phyloP scores from a whole-genome alignment of 805 yeast genomes.

The Wickerhamiella siamensis region DNA sequence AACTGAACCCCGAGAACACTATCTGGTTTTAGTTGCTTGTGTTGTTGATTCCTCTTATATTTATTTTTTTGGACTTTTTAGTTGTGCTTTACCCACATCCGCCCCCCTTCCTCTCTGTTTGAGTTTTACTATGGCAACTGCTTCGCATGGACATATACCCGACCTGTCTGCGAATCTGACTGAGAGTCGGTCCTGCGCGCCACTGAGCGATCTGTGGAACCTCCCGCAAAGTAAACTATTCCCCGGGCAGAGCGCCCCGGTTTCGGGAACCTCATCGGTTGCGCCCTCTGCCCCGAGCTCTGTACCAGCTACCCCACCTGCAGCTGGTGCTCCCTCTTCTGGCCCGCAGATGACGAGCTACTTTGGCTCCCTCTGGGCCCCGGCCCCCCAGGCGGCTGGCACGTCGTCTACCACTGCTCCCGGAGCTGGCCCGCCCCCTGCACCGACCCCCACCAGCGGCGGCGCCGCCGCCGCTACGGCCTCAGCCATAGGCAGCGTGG shows the following conservation, averaged over 20 bases:
- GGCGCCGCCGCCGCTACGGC: not conserved
- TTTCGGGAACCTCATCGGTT: conserved; percentile 1
- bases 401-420: conserved; percentile 8
- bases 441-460: conserved; percentile 1
- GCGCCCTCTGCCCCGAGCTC: conserved; percentile 5
- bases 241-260: conserved; percentile 4
- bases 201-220: conserved; percentile 20
- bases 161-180: conserved; percentile 18
- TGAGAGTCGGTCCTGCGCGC: conserved; percentile 16
- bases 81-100: not conserved
- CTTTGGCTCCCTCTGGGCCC: conserved; percentile 3
- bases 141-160: conserved; percentile 19
- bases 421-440: conserved; percentile 5
- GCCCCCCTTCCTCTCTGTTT: not conserved
- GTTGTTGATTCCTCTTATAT: not conserved
- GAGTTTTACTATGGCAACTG: conserved; percentile 16
- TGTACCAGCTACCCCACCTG: conserved; percentile 4
- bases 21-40: not conserved
- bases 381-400: conserved; percentile 4
- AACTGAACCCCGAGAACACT: not conserved
- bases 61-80: not conserved
- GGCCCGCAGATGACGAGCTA: not conserved
- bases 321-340: not conserved
- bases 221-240: conserved; percentile 12
- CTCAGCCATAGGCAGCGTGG: not conserved